Evolutionary conservation across 2,329 filamentous ascomycete species (phyloP), one percentile per base, ranked within the genome.

Genomic region (Capronia coronata): DNA sequence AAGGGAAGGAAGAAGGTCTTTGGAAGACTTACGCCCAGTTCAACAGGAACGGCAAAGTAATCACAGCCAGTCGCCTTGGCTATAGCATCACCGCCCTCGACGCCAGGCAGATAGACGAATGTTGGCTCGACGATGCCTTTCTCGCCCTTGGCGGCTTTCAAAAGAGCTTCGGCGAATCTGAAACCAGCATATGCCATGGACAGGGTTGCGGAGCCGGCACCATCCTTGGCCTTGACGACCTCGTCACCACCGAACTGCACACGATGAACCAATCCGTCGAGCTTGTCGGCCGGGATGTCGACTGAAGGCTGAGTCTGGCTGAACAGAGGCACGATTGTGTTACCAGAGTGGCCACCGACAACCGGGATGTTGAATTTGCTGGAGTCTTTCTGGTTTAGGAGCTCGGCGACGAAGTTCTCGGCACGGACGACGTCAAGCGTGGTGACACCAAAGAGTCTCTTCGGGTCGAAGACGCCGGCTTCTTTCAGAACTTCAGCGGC

Each of bases 161-260:
- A 82, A 52, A 98, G 78, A 74, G 90, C 89, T 78, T 97, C 89
- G 63, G 93, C 87, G 66, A 97, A 97, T 85, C 88, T 86, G 82
- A 83, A 97, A 61, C 93, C 93, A 61, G 93, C 93, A 68, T 89
- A 94, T 54, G 89, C 89, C 89, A 95, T 95, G 63, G 88, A 94
- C 47, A 95, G 79, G 52, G 89, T 95, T 60, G 89, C 89, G 54
- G 87, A 94, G 59, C 89, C 89, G 66, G 83, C 83, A 64, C 89
- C 89, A 60, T 93, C 86, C 81, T 95, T 95, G 67, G 89, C 89
- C 78, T 91, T 83, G 69, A 95, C 89, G 57, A 95, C 89, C 75
- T 95, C 89, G 62, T 98, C 93, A 77, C 93, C 93, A 68, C 93
- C 93, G 63, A 96, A 97, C 72, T 98, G 93, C 50, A 97, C 87